Conservation (phyloP, 2,329 filamentous ascomycete genomes). For the Cladobotryum mycophilum region DNA sequence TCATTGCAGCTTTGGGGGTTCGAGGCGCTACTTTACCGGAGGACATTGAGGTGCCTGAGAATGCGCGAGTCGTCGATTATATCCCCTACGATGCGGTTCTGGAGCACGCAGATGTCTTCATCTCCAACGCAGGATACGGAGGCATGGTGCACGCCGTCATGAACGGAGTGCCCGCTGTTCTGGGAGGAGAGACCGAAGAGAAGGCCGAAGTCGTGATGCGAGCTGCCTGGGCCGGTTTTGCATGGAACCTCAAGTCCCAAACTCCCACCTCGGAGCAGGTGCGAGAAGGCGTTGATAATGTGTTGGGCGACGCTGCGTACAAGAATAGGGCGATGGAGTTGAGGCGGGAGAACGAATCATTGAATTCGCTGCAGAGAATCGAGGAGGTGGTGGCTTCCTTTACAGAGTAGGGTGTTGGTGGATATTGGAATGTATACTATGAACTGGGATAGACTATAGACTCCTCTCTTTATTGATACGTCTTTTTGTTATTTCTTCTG, state of each 20-base stretch:
- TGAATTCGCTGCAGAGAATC: conserved; percentile 13
- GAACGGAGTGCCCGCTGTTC: conserved; percentile 41
- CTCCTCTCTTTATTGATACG: too few species aligned
- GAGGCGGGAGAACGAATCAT: conserved; percentile 26
- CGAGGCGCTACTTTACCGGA: conserved; percentile 19
- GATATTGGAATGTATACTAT: too few species aligned
- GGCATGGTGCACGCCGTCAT: conserved; percentile 39
- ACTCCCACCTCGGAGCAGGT: conserved; percentile 24
- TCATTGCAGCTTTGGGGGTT: conserved; percentile 26
- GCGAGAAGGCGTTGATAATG: conserved; percentile 22
- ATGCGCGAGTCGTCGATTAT: conserved; percentile 40
- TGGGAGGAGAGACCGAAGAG: conserved; percentile 36
- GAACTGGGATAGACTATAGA: too few species aligned
- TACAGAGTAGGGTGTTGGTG: background rate
- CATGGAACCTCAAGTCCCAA: conserved; percentile 36
- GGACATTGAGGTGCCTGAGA: conserved; percentile 29
- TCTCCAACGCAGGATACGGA: conserved; percentile 45
- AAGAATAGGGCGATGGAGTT: conserved; percentile 26
- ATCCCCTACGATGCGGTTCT: conserved; percentile 43
- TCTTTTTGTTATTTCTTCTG: too few species aligned
- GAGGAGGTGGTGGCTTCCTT: background rate
- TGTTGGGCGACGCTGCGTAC: conserved; percentile 25
- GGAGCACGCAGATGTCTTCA: conserved; percentile 37
- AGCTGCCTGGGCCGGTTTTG: conserved; percentile 38
- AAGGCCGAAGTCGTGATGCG: conserved; percentile 37